Evolutionary conservation across 2,329 filamentous ascomycete genomes (phyloP).

Genomic region (Aspergillus sp.): DNA sequence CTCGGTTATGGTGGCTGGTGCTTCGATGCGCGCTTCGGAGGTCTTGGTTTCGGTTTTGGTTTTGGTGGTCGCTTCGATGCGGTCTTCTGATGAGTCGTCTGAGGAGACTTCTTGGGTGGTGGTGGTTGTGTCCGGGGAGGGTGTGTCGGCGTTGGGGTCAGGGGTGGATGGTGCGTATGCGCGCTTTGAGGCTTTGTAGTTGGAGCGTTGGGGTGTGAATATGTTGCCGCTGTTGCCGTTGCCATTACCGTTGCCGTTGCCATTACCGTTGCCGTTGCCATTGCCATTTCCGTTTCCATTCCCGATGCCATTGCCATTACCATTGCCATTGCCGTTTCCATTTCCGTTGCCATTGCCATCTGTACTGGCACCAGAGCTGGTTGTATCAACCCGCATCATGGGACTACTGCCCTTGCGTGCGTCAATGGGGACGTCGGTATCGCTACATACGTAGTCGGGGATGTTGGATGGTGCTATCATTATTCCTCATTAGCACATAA

Average conservation of each 20-base stretch:
- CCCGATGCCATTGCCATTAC: not conserved
- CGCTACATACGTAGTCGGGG: conserved; percentile 14
- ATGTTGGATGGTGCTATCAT: conserved; percentile 8
- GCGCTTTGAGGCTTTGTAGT: not conserved
- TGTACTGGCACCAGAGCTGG: not conserved
- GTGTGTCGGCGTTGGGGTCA: not conserved
- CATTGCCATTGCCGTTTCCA: not conserved
- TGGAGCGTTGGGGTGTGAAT: not conserved
- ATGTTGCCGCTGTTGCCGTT: not conserved
- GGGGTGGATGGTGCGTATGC: not conserved
- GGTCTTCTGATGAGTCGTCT: not conserved
- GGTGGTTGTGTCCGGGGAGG: not conserved
- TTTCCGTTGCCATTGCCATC: not conserved
- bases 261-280: not conserved
- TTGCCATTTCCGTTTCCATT: not conserved
- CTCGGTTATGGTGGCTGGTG: not conserved
- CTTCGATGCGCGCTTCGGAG: not conserved
- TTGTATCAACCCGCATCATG: conserved; percentile 5
- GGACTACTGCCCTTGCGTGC: conserved; percentile 12
- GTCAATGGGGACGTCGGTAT: conserved; percentile 9
- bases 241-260: not conserved
- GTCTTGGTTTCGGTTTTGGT: too few species aligned
- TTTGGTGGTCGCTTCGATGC: too few species aligned
- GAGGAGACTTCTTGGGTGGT: not conserved
- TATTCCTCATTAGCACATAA: not conserved